Evolutionary conservation across 768 basidiomycete genomes (phyloP).

Genomic region (Lactarius deliciosus): DNA sequence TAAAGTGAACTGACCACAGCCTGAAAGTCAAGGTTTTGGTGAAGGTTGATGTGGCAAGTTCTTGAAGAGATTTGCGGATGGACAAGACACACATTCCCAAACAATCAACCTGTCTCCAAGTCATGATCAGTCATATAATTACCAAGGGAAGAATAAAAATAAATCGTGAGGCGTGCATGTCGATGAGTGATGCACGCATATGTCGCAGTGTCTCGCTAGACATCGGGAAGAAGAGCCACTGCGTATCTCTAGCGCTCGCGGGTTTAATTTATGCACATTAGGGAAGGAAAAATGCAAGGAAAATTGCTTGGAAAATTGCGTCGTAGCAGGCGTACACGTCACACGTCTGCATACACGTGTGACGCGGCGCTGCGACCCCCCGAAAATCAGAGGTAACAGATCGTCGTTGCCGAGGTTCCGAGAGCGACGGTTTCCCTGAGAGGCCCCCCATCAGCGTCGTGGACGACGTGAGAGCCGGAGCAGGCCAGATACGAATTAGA

Average conservation of each 20-base stretch:
- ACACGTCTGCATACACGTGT: neutral
- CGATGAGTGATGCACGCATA: neutral
- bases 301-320: neutral
- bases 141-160: neutral
- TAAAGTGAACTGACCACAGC: neutral
- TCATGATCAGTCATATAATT: neutral
- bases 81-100: neutral
- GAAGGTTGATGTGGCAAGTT: slow-evolving; percentile 1
- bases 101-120: neutral
- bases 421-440: neutral
- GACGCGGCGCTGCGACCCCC: neutral
- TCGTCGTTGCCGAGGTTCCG: neutral
- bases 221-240: neutral
- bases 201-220: slow-evolving; percentile 3
- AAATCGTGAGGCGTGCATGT: neutral
- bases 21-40: neutral
- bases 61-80: neutral
- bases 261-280: neutral
- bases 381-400: slow-evolving; percentile 3
- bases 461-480: neutral
- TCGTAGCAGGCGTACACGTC: neutral
- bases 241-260: neutral
- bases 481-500: neutral
- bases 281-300: neutral
- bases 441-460: slow-evolving; percentile 1